These are phyloP conservation scores for Naganishia liquefaciens DNA, from an alignment of 1,284 basidiomycete genomes.

Conservation along the genomic window DNA sequence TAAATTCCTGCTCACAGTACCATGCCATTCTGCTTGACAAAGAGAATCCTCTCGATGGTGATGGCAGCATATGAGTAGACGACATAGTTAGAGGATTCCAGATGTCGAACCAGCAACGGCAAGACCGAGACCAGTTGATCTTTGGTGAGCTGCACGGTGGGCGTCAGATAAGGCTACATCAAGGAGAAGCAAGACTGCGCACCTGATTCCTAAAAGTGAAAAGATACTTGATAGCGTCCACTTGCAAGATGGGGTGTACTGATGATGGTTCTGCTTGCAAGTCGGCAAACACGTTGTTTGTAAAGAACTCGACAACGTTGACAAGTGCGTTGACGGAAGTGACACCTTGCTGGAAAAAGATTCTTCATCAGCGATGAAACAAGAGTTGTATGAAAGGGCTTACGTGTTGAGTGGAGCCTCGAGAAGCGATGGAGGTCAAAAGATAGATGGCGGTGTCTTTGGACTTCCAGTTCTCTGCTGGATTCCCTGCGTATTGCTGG, in stretches of 20 bases:
- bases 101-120: slow-evolving; percentile 81
- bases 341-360: slow-evolving; percentile 70
- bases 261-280: slow-evolving; percentile 69
- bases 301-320: slow-evolving; percentile 94
- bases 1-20: slow-evolving; percentile 60
- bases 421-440: slow-evolving; percentile 84
- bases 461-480: slow-evolving; percentile 76
- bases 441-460: slow-evolving; percentile 97
- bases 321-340: slow-evolving; percentile 90
- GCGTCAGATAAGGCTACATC: slow-evolving; percentile 23
- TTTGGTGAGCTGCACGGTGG: slow-evolving; percentile 73
- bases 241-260: slow-evolving; percentile 87
- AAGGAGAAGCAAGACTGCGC: slow-evolving; percentile 32
- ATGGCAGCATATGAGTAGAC: slow-evolving; percentile 63
- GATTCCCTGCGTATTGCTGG: slow-evolving; percentile 61
- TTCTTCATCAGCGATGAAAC: slow-evolving; percentile 13
- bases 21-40: slow-evolving; percentile 74
- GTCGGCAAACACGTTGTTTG: slow-evolving; percentile 85
- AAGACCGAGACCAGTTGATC: slow-evolving; percentile 88
- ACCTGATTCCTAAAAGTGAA: slow-evolving; percentile 95
- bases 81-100: slow-evolving; percentile 78
- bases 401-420: slow-evolving; percentile 79
- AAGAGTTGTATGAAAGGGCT: slow-evolving; percentile 35
- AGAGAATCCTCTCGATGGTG: slow-evolving; percentile 84
- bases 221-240: slow-evolving; percentile 92